phyloP scores from a whole-genome alignment of 805 yeast genomes.

The Cyberlindnera saturnus region DNA sequence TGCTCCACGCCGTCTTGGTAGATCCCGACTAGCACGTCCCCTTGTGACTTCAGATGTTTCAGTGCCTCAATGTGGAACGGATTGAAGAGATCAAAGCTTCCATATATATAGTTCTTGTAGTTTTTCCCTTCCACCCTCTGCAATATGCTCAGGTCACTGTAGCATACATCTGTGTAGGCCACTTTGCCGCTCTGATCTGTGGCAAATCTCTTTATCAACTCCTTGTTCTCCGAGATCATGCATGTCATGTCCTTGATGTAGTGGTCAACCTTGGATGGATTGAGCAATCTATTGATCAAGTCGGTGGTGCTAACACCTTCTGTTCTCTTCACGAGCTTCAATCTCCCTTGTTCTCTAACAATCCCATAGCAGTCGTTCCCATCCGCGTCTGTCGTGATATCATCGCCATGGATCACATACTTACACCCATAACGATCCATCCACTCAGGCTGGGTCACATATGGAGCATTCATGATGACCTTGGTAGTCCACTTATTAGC shows the following conservation, averaged over 20 bases:
- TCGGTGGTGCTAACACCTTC: slow-evolving; percentile 95
- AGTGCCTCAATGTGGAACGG: slow-evolving; percentile 87
- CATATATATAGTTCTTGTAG: slow-evolving; percentile 54
- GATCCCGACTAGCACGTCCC: slow-evolving; percentile 58
- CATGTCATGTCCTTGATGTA: slow-evolving; percentile 8
- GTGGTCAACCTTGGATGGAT: slow-evolving; percentile 14
- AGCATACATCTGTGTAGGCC: slow-evolving; percentile 41
- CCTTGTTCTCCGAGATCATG: slow-evolving; percentile 1
- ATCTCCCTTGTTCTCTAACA: slow-evolving; percentile 80
- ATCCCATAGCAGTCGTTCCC: slow-evolving; percentile 89
- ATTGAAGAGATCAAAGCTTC: slow-evolving; percentile 88
- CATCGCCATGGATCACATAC: slow-evolving; percentile 98
- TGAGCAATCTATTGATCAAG: slow-evolving; percentile 80
- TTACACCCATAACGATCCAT: slow-evolving; percentile 72
- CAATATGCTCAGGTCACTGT: slow-evolving; percentile 24
- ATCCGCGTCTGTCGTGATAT: slow-evolving; percentile 91
- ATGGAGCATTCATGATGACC: slow-evolving; percentile 77
- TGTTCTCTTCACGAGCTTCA: slow-evolving; percentile 88
- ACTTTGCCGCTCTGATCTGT: slow-evolving; percentile 54
- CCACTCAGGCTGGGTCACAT: slow-evolving; percentile 74
- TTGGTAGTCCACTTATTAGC: slow-evolving; percentile 86
- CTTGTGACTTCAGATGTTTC: slow-evolving; percentile 35
- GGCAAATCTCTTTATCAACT: slow-evolving; percentile 41
- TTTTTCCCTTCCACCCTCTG: slow-evolving; percentile 13
- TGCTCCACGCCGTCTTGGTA: slow-evolving; percentile 60